Conservation (phyloP, 331 rosid genomes). For the Quercus phellos region DNA sequence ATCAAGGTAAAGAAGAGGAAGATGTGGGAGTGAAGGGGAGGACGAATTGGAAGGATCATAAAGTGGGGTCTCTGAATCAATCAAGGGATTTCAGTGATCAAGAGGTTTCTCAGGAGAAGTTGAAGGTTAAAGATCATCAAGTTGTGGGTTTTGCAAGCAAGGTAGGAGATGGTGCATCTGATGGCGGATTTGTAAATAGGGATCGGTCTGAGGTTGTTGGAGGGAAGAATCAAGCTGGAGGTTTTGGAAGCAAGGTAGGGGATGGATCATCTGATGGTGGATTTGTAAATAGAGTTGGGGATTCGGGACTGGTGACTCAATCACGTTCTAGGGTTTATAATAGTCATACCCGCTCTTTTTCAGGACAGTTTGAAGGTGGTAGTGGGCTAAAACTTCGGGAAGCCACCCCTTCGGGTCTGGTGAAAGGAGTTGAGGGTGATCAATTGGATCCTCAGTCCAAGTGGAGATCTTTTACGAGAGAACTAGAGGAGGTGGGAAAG, state of each 20-base stretch:
- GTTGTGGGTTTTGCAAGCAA: constrained; percentile 28
- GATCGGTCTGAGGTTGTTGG: constrained; percentile 28
- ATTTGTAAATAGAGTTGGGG: constrained; percentile 34
- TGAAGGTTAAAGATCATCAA: constrained; percentile 37
- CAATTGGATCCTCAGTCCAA: constrained; percentile 43
- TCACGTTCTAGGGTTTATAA: constrained; percentile 48
- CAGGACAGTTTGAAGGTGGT: constrained; percentile 69
- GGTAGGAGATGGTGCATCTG: constrained; percentile 33
- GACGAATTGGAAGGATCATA: constrained; percentile 35
- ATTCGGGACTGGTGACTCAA: constrained; percentile 41
- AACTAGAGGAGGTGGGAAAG: constrained; percentile 27
- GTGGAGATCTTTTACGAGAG: constrained; percentile 39
- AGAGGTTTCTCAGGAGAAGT: constrained; percentile 41
- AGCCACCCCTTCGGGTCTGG: constrained; percentile 31
- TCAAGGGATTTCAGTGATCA: constrained; percentile 36
- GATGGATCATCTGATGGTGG: constrained; percentile 37
- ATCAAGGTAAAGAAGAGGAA: constrained; percentile 33
- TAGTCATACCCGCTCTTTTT: constrained; percentile 61
- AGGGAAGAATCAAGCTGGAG: constrained; percentile 30
- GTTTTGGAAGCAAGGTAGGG: constrained; percentile 28
- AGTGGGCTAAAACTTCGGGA: constrained; percentile 48
- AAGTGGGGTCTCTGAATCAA: constrained; percentile 24
- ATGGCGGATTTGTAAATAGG: constrained; percentile 30
- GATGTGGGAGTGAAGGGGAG: constrained; percentile 24
- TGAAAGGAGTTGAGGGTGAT: constrained; percentile 34